Base-by-base conservation (phyloP, 1,284 basidiomycete genomes). In the Apiotrichum akiyoshidainum region DNA sequence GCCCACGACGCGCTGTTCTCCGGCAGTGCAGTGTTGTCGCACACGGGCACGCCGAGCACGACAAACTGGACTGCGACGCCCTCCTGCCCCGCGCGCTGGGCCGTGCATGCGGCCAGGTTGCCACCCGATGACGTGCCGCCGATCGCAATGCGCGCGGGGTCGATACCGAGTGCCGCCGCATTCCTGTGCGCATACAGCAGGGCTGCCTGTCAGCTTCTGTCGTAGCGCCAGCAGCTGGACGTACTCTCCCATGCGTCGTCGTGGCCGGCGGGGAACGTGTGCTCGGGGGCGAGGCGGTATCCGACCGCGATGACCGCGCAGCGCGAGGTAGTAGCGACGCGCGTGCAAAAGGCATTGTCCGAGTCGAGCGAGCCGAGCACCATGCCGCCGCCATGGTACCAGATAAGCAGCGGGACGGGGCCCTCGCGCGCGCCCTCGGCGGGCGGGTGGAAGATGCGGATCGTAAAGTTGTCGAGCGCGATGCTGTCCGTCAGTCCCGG, bases 251-350 rank as follows among this genome's bases (percentile, higher is more conserved):
- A 44, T 8, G 86, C 84, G 67, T 91, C 89, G 45, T 88, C 83
- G 0, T 88, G 83, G 0, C 87, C 87, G 1, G 85, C 83, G 2
- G 89, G 89, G 66, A 87, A 90, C 6, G 82, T 82, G 54, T 86
- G 64, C 67, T 91, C 88, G 0, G 89, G 89, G 0, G 85, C 87
- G 10, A 90, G 81, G 6, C 87, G 83, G 70, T 90, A 89, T 65
- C 86, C 85, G 21, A 89, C 85, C 6, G 85, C 84, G 10, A 87
- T 77, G 2, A 86, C 84, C 0, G 84, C 78, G 48, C 73, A 74
- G 42, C 68, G 69, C 21, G 76, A 70, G 17, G 73, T 69, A 73
- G 63, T 64, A 17, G 54, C 60, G 19, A 58, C 55, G 40, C 49
- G 56, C 48, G 53, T 63, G 55, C 55, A 67, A 64, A 88, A 86